Evolutionary conservation across 1,284 basidiomycete genomes (phyloP), one percentile per base, ranked within the genome.

Genomic region (Ceratobasidium sp.): DNA sequence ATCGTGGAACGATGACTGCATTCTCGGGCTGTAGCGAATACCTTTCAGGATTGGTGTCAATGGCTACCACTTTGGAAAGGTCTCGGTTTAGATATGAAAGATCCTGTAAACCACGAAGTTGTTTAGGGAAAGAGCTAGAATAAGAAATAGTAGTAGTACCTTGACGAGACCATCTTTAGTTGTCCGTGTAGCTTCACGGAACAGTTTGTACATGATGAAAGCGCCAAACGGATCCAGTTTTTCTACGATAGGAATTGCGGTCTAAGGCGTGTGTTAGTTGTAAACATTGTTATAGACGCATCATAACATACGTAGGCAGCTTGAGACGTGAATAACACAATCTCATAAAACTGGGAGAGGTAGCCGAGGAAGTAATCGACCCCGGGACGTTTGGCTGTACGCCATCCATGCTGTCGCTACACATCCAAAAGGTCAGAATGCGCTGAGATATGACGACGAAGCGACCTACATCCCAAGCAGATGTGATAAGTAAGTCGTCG

Each of bases 331-430:
- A 99, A 99, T 76, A 99, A 88, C 28, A 99, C 97, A 79, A 99
- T 92, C 87, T 99, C 97, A 85, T 96, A 99, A 86, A 98, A 99
- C 83, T 98, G 97, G 0, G 96, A 96, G 59, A 99, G 89, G 85
- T 99, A 99, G 46, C 91, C 96, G 68, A 99, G 88, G 90, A 99
- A 99, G 86, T 99, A 98, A 84, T 99, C 98, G 10, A 97, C 93
- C 2, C 98, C 98, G 0, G 97, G 97, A 70, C 98, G 91, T 85
- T 97, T 97, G 52, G 95, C 95, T 3, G 95, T 96, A 81, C 94
- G 88, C 95, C 95, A 97, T 48, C 95, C 95, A 81, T 94, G 87
- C 86, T 93, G 89, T 73, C 95, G 91, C 94, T 96, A 78, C 33
- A 44, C 66, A 52, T 77, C 26, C 79, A 54, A 20, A 62, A 62